Percentiles rank a stretch among this genome's conserved stretches.
These are phyloP conservation scores for Zalerion maritima DNA, from an alignment of 495 filamentous ascomycete species.

Conservation along the genomic window DNA sequence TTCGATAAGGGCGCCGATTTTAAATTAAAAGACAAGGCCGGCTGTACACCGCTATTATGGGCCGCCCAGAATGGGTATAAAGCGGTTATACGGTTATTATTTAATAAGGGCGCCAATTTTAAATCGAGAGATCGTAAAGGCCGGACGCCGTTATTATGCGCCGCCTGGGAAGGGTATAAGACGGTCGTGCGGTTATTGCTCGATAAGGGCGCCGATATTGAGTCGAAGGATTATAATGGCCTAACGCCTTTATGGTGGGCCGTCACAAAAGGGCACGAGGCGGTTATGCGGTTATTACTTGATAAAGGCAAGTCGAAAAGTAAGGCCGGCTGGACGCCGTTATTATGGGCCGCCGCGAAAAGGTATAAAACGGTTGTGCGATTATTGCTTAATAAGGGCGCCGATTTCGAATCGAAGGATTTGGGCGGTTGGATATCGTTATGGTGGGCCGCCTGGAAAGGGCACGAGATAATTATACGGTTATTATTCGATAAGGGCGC, in stretches of 20 bases:
- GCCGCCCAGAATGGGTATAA: slow-evolving; percentile 7
- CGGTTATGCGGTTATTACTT: slow-evolving; percentile 6
- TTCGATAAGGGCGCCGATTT: slow-evolving; percentile 1
- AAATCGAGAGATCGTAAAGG: slow-evolving; percentile 2
- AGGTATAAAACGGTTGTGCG: slow-evolving; percentile 4
- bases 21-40: slow-evolving; percentile 3
- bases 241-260: neutral
- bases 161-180: neutral
- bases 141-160: slow-evolving; percentile 1
- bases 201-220: neutral
- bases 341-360: slow-evolving; percentile 5
- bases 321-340: slow-evolving; percentile 6
- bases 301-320: slow-evolving; percentile 1
- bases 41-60: slow-evolving; percentile 6
- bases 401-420: slow-evolving; percentile 1
- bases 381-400: slow-evolving; percentile 6
- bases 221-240: neutral
- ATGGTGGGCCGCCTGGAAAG: slow-evolving; percentile 3
- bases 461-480: too few relatives aligned
- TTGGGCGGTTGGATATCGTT: slow-evolving; percentile 2
- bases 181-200: neutral
- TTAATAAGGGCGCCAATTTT: slow-evolving; percentile 4
- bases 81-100: slow-evolving; percentile 1
- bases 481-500: too few relatives aligned
- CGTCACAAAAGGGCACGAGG: slow-evolving; percentile 2